Evolutionary conservation across 2,329 filamentous ascomycete species (phyloP), one percentile per base, ranked within the genome.

Genomic region (Chaetoscypha palmicola): DNA sequence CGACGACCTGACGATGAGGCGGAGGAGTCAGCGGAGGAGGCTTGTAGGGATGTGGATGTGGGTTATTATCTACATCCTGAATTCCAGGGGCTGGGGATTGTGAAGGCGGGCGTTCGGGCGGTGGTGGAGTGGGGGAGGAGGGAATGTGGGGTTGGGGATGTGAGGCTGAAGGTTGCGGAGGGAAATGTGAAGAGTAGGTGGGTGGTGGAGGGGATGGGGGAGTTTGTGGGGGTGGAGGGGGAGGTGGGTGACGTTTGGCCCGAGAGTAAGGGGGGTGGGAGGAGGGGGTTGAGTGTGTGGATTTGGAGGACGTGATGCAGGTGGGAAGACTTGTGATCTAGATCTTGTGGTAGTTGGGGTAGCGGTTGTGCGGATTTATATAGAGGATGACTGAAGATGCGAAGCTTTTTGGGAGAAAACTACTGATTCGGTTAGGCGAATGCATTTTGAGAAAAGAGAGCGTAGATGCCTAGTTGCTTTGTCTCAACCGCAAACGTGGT

Each of bases 61-160:
- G 51, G 48, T 10, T 53, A 53, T 43, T 51, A 42, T 23, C 23
- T 51, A 5, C 46, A 47, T 34, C 48, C 51, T 1, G 43, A 49
- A 10, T 49, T 20, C 14, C 24, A 35, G 21, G 48, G 48, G 10
- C 35, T 28, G 11, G 48, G 46, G 2, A 51, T 53, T 20, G 46
- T 53, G 32, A 28, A 21, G 4, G 10, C 34, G 1, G 46, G 30
- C n/a, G 48, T 51, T n/a, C 22, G 21, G 20, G 48, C 46, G 4
- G 14, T 44, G 11, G 14, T 53, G 7, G 26, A 26, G 2, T 51
- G 46, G 48, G 48, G 21, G 11, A 37, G 17, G 5, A 34, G 21
- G 22, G 41, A 46, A 21, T 21, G 34, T 17, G 48, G 41, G 2
- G 43, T 49, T 7, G n/a, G 23, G 4, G 43, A 22, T 4, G 38